Evolutionary conservation across 1,139 yeast genomes (phyloP), one percentile per base, ranked within the genome.

Genomic region (Kurtzmaniella natalensis): DNA sequence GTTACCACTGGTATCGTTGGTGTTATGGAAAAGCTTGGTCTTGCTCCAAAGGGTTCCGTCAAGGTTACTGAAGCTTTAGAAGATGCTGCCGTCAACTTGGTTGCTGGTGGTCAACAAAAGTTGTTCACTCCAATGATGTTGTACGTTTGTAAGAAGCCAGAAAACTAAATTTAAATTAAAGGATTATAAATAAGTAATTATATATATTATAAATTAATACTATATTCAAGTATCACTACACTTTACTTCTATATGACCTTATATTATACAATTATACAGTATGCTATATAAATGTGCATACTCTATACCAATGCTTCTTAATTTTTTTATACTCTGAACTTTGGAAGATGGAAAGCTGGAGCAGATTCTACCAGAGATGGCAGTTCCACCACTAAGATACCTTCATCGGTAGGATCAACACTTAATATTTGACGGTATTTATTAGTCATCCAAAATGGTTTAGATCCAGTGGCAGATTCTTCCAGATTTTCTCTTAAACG

Each of bases 91-190:
- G 80, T 89, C 43, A 89, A 89, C 61, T 78, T 92, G 56, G 96
- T 89, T 40, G 86, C 78, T 40, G 98, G 98, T 63, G 98, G 96
- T 60, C 74, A 73, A 61, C 75, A 81, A 60, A 81, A 83, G 54
- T 72, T 89, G 48, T 89, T 89, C 66, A 88, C 96, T 31, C 97
- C 97, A 55, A 89, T 89, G 97, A 83, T 86, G 92, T 73, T 89
- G 59, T 89, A 81, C 59, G 75, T 89, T 47, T 87, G 76, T 51
- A 82, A 76, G 68, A 88, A 88, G 67, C 96, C 96, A 40, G 45
- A 44, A 41, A 19, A 21, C n/a, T 17, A 13, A 21, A 30, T 18
- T n/a, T 27, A 19, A 27, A 28, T 14, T 19, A 28, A 25, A 11
- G 28, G 18, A 13, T n/a, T n/a, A n/a, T n/a, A n/a, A n/a, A n/a